Percentiles rank a stretch among this genome's conserved stretches.
These are phyloP conservation scores for Solanum microdontum DNA, from an alignment of 257 asterid species.

Conservation along the genomic window DNA sequence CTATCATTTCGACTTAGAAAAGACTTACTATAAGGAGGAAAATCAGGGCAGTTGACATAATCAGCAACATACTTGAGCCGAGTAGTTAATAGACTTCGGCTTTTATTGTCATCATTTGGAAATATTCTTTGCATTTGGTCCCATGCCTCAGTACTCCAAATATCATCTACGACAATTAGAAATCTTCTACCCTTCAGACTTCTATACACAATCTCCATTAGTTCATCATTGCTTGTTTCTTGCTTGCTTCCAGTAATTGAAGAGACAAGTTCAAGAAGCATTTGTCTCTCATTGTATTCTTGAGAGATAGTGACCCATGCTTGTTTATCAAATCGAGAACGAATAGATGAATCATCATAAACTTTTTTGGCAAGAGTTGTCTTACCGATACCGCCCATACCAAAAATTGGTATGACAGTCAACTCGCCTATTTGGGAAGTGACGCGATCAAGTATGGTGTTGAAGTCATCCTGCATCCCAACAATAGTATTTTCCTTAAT, in stretches of 20 bases:
- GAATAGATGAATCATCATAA: not conserved
- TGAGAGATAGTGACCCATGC: not conserved
- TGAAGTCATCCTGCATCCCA: not conserved
- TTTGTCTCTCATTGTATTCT: not conserved
- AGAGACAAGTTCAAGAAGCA: not conserved
- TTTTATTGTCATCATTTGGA: too few species aligned
- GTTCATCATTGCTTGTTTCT: not conserved
- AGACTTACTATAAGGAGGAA: too few species aligned
- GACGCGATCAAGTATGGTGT: not conserved
- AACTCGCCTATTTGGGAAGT: not conserved
- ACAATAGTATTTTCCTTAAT: too few species aligned
- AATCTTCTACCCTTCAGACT: not conserved
- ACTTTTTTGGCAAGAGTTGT: not conserved
- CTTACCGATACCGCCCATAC: not conserved
- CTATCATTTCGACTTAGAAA: too few species aligned
- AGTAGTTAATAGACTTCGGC: too few species aligned
- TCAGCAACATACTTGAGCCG: too few species aligned
- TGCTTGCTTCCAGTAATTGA: not conserved
- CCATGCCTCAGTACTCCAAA: too few species aligned
- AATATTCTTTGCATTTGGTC: too few species aligned
- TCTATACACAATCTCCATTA: not conserved
- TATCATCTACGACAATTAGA: too few species aligned
- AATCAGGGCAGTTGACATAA: too few species aligned
- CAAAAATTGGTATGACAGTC: not conserved
- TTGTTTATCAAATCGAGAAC: not conserved